phyloP scores from a whole-genome alignment of 768 basidiomycete species.

The Hysterangium stoloniferum region DNA sequence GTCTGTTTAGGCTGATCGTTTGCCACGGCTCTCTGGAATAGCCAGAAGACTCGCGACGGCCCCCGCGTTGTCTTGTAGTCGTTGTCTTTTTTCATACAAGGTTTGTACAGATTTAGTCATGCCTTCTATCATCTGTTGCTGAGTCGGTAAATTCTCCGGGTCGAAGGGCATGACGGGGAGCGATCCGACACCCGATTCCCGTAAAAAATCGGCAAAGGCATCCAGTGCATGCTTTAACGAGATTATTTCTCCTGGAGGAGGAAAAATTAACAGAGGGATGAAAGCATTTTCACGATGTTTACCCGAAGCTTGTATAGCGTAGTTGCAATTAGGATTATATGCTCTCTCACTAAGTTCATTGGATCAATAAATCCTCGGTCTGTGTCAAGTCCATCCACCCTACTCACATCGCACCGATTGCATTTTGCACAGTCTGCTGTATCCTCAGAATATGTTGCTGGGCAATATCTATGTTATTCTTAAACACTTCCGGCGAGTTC shows the following conservation, averaged over 20 bases:
- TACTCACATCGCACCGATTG: slow-evolving; percentile 48
- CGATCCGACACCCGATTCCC: slow-evolving; percentile 58
- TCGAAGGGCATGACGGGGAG: slow-evolving; percentile 39
- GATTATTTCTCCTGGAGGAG: slow-evolving; percentile 35
- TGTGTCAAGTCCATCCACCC: not conserved
- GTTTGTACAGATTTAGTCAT: slow-evolving; percentile 35
- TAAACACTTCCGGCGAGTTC: slow-evolving; percentile 56
- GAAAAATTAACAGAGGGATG: not conserved
- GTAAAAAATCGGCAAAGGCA: slow-evolving; percentile 39
- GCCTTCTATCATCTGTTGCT: slow-evolving; percentile 38
- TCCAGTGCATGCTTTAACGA: slow-evolving; percentile 45
- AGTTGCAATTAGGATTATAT: slow-evolving; percentile 44
- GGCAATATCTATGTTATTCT: slow-evolving; percentile 43
- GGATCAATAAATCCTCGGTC: not conserved
- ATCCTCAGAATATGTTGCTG: slow-evolving; percentile 43
- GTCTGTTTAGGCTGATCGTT: too few relatives aligned
- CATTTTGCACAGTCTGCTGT: slow-evolving; percentile 39
- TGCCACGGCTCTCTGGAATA: slow-evolving; percentile 20
- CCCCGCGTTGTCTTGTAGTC: slow-evolving; percentile 48
- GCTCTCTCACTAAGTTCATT: slow-evolving; percentile 44
- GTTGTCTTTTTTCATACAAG: slow-evolving; percentile 43
- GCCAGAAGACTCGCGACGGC: slow-evolving; percentile 40
- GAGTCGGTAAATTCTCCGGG: slow-evolving; percentile 27
- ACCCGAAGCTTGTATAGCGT: slow-evolving; percentile 51
- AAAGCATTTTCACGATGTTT: slow-evolving; percentile 9